Evolutionary conservation across 176 grass and related monocot genomes (phyloP).

Genomic region (Thinopyrum elongatum): DNA sequence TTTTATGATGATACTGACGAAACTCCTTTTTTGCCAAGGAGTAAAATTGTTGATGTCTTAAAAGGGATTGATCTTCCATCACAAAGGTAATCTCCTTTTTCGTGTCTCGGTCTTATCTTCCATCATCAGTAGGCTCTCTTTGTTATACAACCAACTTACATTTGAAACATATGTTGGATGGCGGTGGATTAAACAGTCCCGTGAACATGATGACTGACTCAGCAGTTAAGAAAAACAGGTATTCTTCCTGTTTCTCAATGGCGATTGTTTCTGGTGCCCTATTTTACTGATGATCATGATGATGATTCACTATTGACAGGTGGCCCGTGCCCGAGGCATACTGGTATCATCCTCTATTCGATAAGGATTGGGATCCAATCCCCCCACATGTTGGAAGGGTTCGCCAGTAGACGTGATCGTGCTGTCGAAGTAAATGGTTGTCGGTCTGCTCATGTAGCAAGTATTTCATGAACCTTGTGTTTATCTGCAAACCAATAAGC

Average conservation of each 20-base stretch:
- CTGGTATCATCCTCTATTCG: background rate
- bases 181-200: background rate
- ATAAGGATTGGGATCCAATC: background rate
- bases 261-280: too few species aligned
- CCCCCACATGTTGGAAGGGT: background rate
- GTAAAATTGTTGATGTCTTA: background rate
- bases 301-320: background rate
- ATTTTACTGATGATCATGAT: too few species aligned
- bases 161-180: too few species aligned
- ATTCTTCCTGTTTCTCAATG: too few species aligned
- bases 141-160: too few species aligned
- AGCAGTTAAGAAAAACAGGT: background rate
- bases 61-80: background rate
- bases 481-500: background rate
- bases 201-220: background rate
- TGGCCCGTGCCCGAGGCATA: background rate
- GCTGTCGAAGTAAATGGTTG: background rate
- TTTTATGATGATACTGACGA: conserved; percentile 7
- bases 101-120: too few species aligned
- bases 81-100: background rate
- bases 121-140: too few species aligned
- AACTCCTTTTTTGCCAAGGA: conserved; percentile 2
- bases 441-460: background rate
- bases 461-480: background rate
- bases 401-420: background rate